Percentiles rank a stretch among this genome's conserved stretches.
Evolutionary conservation across 495 filamentous ascomycete species (phyloP).

Genomic region (Penicillium robsamsonii): DNA sequence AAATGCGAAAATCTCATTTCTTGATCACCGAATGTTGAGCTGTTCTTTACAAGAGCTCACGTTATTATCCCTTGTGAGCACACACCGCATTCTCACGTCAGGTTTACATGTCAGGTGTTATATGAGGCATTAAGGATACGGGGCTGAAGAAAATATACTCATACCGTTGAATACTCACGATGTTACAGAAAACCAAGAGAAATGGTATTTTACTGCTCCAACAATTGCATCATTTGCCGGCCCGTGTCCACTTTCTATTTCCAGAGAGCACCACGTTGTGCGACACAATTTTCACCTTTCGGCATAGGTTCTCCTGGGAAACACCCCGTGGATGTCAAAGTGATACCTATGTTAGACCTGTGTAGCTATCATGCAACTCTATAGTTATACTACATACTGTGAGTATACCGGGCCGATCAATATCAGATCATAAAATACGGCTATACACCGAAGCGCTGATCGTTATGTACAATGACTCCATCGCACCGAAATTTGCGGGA

Average conservation of each 20-base stretch:
- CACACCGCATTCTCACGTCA: slow-evolving; percentile 11
- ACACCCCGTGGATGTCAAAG: neutral
- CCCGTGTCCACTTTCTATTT: slow-evolving; percentile 8
- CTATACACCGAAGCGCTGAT: slow-evolving; percentile 7
- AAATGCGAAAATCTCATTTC: slow-evolving; percentile 25
- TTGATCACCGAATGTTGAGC: slow-evolving; percentile 10
- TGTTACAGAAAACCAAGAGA: neutral
- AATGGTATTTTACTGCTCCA: slow-evolving; percentile 8
- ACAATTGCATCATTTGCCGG: slow-evolving; percentile 11
- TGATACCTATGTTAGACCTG: neutral
- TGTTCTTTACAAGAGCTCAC: slow-evolving; percentile 16
- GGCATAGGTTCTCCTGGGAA: neutral
- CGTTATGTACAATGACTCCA: slow-evolving; percentile 25
- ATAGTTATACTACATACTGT: neutral
- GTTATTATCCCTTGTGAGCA: slow-evolving; percentile 2
- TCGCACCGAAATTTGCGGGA: slow-evolving; percentile 22
- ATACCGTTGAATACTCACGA: neutral
- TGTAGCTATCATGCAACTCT: too few species aligned
- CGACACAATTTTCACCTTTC: neutral
- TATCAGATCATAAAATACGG: slow-evolving; percentile 5
- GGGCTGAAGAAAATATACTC: neutral
- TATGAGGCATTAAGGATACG: neutral
- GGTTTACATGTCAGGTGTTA: neutral
- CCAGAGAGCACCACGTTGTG: neutral
- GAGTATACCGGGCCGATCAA: neutral